phyloP scores from a whole-genome alignment of 768 basidiomycete genomes.

The Naganishia vishniacii region DNA sequence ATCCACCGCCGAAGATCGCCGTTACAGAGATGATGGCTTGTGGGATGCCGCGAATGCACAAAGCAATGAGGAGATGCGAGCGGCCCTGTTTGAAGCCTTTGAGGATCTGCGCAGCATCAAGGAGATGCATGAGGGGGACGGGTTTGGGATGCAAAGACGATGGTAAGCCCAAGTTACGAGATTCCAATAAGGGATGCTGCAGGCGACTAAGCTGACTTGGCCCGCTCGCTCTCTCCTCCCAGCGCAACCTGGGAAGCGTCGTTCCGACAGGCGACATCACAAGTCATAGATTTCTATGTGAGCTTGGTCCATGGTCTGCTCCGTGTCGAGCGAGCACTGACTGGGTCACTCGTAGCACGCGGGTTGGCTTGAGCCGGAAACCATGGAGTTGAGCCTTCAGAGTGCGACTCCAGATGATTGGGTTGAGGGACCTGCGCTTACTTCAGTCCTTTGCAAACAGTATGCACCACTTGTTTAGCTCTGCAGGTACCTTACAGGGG shows the following conservation, averaged over 20 bases:
- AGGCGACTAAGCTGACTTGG: neutral
- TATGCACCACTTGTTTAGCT: neutral
- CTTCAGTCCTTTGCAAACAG: neutral
- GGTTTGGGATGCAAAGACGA: neutral
- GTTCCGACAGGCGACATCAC: neutral
- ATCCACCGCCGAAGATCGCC: neutral
- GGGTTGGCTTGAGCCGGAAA: conserved; percentile 3
- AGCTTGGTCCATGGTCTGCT: neutral
- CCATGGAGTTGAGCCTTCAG: neutral
- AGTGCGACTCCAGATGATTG: neutral
- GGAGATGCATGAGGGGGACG: neutral
- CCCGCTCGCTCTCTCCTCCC: neutral
- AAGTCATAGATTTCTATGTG: conserved; percentile 13
- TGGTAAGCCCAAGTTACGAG: neutral
- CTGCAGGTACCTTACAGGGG: conserved; percentile 2
- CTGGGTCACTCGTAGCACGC: neutral
- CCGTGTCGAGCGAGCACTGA: no score
- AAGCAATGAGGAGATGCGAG: conserved; percentile 10
- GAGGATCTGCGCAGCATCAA: neutral
- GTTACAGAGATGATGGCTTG: neutral
- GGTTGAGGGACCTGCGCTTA: no score
- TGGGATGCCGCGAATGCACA: conserved; percentile 14
- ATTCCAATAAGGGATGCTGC: no score
- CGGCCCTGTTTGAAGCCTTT: neutral
- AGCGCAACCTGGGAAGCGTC: neutral